Conservation (phyloP, 1,284 basidiomycete species). For the Cutaneotrichosporon curvatum region DNA sequence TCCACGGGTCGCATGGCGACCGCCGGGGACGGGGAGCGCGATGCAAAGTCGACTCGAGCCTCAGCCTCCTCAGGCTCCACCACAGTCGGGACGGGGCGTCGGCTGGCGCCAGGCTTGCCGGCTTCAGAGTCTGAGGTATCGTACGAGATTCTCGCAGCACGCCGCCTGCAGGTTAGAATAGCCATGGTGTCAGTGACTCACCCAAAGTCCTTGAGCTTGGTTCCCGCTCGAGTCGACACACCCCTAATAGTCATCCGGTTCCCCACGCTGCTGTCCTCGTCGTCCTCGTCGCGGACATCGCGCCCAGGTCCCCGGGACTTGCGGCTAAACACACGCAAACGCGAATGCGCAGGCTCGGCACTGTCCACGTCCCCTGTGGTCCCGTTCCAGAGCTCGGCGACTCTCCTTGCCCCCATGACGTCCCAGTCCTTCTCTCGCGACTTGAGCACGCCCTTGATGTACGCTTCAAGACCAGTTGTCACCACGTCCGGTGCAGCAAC, state of each 20-base stretch:
- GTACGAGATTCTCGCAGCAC: neutral
- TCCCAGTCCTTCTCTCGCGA: constrained; percentile 40
- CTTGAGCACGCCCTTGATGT: constrained; percentile 35
- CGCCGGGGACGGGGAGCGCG: constrained; percentile 8
- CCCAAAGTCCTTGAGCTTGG: too few species aligned
- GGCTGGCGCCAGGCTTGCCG: constrained; percentile 6
- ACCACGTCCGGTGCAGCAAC: constrained; percentile 38
- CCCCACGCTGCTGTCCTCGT: constrained; percentile 3
- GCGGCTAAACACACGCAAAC: constrained; percentile 5
- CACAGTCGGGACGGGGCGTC: constrained; percentile 29
- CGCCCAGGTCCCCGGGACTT: neutral
- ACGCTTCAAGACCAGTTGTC: constrained; percentile 38
- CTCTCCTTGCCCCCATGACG: constrained; percentile 34
- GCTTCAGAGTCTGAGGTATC: constrained; percentile 40
- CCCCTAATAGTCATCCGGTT: too few species aligned
- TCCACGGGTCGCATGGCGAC: neutral
- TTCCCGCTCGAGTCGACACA: too few species aligned
- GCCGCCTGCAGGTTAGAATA: too few species aligned
- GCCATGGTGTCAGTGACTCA: too few species aligned
- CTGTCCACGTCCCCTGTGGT: constrained; percentile 9
- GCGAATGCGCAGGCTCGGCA: neutral
- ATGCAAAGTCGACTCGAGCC: neutral
- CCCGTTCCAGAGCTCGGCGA: constrained; percentile 39
- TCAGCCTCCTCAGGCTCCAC: constrained; percentile 22
- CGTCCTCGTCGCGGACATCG: constrained; percentile 3